Evolutionary conservation across 148 eudicot genomes (phyloP).

Genomic region (Salicornia ramosissima): DNA sequence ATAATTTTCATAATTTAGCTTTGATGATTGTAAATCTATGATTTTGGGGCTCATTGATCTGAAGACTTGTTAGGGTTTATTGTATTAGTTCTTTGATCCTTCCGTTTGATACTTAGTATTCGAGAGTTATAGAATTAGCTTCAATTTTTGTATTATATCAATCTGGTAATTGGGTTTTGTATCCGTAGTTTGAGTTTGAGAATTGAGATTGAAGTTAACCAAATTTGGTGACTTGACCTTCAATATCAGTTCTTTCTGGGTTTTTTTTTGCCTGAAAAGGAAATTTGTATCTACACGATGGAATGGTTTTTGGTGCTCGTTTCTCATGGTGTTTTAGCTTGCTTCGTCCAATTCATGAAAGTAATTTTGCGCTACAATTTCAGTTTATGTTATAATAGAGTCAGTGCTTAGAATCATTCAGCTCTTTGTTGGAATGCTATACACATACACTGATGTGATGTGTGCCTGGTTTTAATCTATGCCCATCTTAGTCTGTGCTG

Average conservation of each 20-base stretch:
- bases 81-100: neutral
- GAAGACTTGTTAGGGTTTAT: constrained; percentile 9
- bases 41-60: constrained; percentile 6
- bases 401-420: neutral
- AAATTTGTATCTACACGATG: no score
- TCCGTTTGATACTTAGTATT: neutral
- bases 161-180: neutral
- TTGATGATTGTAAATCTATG: neutral
- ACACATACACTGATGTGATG: neutral
- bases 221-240: neutral
- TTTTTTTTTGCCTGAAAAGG: no score
- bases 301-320: no score
- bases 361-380: no score
- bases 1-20: neutral
- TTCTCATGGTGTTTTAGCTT: neutral
- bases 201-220: neutral
- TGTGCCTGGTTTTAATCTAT: neutral
- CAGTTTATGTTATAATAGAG: neutral
- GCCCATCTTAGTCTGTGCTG: neutral
- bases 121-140: neutral
- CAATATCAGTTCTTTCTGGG: neutral
- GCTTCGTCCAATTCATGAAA: neutral
- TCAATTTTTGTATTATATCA: neutral
- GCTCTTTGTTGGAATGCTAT: neutral
- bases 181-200: neutral